Evolutionary conservation across 768 basidiomycete genomes (phyloP).

Genomic region (Leucosporidium creatinivorum): DNA sequence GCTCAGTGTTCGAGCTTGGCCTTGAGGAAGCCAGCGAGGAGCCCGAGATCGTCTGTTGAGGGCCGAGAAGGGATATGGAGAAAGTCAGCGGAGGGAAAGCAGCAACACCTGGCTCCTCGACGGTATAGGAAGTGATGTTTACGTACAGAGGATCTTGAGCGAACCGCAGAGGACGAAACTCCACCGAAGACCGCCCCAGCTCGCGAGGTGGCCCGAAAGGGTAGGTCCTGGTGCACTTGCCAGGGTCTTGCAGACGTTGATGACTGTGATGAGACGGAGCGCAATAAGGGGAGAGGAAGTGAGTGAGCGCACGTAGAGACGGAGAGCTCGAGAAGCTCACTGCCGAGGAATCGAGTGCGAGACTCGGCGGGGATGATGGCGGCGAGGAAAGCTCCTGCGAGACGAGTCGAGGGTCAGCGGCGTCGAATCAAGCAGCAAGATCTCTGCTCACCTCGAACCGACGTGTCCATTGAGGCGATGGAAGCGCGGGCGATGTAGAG

Average conservation of each 20-base stretch:
- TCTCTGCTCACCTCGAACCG: conserved; percentile 9
- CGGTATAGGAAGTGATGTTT: no score
- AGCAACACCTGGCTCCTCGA: no score
- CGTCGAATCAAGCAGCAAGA: no score
- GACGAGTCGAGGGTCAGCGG: background rate
- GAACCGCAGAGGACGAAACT: conserved; percentile 16
- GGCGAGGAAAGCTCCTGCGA: conserved; percentile 19
- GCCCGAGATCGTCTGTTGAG: no score
- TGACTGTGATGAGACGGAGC: conserved; percentile 8
- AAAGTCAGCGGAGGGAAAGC: no score
- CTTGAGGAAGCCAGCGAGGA: no score
- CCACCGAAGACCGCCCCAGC: conserved; percentile 4
- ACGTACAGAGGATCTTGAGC: conserved; percentile 22
- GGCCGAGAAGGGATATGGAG: no score
- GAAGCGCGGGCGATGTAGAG: conserved; percentile 12
- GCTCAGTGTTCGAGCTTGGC: no score
- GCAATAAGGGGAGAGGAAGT: background rate
- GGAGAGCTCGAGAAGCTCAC: background rate
- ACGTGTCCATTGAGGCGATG: conserved; percentile 19
- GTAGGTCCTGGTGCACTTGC: conserved; percentile 22
- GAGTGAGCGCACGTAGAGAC: background rate
- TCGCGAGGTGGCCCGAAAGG: conserved; percentile 7
- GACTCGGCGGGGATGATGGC: conserved; percentile 20
- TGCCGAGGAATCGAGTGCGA: conserved; percentile 24
- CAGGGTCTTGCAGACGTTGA: conserved; percentile 30